Base-by-base conservation (phyloP, 257 asterid genomes). In the Penstemon newberryi region DNA sequence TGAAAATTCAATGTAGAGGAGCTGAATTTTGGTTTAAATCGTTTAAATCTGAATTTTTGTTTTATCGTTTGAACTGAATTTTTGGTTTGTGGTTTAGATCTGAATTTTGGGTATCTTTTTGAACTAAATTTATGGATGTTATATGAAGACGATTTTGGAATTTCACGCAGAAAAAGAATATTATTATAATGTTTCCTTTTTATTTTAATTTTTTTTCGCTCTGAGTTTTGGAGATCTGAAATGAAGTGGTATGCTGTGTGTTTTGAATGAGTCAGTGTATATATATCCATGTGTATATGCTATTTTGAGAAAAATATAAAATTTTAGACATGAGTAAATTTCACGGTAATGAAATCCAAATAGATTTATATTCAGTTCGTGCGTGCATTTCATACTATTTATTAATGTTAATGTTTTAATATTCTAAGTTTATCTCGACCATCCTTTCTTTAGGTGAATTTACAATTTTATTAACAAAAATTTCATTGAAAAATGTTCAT, bases 101-200 rank as follows among this genome's bases (percentile, higher is more conserved):
- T 63, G 77, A 65, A 74, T 76, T 67, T 75, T 67, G 73, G 57
- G 47, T 25, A 25, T 25, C 3, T 0, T 25, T 25, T 25, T 25
- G 33, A 1, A 25, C 33, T 1, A 25, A 25, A 25, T 25, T 25
- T 25, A 25, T 25, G 33, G 33, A 25, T 25, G 33, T 25, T 25
- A 25, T 25, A 1, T 2, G 33, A 25, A 25, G 33, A 25, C 2
- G 75, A 72, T 54, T 63, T 68, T 74, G 82, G 81, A 69, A 25
- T 80, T 89, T 85, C 85, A 87, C 89, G 95, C 86, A 25, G 87
- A 59, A 85, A 80, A 44, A 62, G 68, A 56, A 63, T 59, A 69
- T 15, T 47, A 61, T 65, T 70, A 47, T 43, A 38, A 56, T 56
- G 78, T 25, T 18, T 75, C 69, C 73, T 60, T 44, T 70, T 60